Percentiles rank a stretch among this genome's conserved stretches.
phyloP scores from a whole-genome alignment of 306 rosid species.

The Castanea sativa region DNA sequence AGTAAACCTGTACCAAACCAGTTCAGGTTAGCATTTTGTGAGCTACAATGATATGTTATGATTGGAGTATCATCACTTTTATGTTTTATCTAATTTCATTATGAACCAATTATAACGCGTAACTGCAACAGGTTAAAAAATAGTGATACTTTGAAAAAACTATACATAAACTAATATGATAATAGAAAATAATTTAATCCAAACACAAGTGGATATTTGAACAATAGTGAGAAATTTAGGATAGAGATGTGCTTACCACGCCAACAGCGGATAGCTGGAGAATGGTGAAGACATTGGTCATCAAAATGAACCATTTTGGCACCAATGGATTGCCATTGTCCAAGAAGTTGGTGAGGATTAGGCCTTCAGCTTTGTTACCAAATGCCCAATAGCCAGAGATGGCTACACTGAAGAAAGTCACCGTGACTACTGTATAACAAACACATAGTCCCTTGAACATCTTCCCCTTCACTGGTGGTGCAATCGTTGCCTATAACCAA shows the following conservation, averaged over 20 bases:
- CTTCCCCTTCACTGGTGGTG: conserved; percentile 78
- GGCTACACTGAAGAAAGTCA: conserved; percentile 65
- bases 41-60: no score
- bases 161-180: no score
- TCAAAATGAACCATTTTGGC: conserved; percentile 66
- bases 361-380: conserved; percentile 59
- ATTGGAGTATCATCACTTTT: no score
- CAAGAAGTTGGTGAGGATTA: conserved; percentile 55
- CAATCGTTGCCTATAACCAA: conserved; percentile 64
- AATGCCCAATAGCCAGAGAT: conserved; percentile 86
- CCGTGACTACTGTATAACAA: conserved; percentile 45
- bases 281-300: conserved; percentile 61
- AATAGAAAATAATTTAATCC: no score
- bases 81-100: no score
- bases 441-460: conserved; percentile 74
- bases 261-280: conserved; percentile 70
- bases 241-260: conserved; percentile 39
- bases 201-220: no score
- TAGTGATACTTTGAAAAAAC: no score
- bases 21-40: no score
- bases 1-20: conserved; percentile 49
- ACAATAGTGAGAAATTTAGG: no score
- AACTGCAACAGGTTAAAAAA: no score
- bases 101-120: no score
- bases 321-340: conserved; percentile 49